phyloP scores from a whole-genome alignment of 768 basidiomycete genomes.

The Boletus vermiculosoides region DNA sequence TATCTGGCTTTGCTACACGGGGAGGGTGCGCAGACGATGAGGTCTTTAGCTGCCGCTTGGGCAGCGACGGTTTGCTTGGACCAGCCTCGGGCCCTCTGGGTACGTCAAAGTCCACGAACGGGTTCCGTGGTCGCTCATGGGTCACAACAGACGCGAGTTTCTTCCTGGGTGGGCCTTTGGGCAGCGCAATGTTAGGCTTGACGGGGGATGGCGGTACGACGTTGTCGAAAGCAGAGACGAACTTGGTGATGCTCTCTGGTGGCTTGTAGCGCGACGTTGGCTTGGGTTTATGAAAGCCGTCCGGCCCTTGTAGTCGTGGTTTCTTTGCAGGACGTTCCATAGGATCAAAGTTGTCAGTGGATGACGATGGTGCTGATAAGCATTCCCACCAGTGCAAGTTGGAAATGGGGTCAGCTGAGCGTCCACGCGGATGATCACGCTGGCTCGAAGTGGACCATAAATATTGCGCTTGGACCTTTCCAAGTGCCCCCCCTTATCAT shows the following conservation, averaged over 20 bases:
- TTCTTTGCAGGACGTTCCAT: slow-evolving; percentile 17
- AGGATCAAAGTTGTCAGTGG: not conserved
- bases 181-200: not conserved
- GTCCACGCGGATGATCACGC: not conserved
- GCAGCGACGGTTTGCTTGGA: slow-evolving; percentile 10
- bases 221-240: slow-evolving; percentile 29
- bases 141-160: slow-evolving; percentile 1
- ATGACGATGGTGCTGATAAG: not conserved
- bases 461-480: not conserved
- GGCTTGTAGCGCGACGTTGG: slow-evolving; percentile 24
- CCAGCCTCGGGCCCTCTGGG: slow-evolving; percentile 7
- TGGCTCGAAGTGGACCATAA: not conserved
- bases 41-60: slow-evolving; percentile 7
- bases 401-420: not conserved
- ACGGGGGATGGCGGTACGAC: not conserved
- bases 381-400: not conserved
- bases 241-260: slow-evolving; percentile 25
- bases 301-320: slow-evolving; percentile 24
- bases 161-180: slow-evolving; percentile 3
- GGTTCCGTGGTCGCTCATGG: slow-evolving; percentile 21
- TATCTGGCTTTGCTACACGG: slow-evolving; percentile 1
- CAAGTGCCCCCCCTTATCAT: slow-evolving; percentile 7
- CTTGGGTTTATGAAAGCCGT: slow-evolving; percentile 30
- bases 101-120: slow-evolving; percentile 15
- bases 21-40: slow-evolving; percentile 6